These are phyloP conservation scores for Trichothecium roseum DNA, from an alignment of 2,329 filamentous ascomycete genomes.

Conservation along the genomic window DNA sequence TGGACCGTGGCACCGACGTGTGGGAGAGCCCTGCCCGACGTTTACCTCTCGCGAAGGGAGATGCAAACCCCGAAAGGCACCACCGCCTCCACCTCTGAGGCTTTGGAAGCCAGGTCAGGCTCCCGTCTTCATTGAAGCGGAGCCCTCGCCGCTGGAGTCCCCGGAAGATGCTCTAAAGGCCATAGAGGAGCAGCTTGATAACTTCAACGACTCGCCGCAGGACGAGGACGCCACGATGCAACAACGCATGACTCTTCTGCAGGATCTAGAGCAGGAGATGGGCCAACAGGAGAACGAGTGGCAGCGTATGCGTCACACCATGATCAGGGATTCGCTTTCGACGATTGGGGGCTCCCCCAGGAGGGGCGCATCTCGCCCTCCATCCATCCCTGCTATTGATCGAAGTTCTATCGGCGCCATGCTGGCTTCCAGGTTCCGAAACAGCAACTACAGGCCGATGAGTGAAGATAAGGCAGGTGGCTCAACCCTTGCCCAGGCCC, in stretches of 20 bases:
- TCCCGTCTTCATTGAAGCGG: conserved; percentile 32
- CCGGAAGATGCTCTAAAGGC: conserved; percentile 35
- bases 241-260: conserved; percentile 38
- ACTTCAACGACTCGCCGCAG: conserved; percentile 30
- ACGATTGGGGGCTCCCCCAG: conserved; percentile 23
- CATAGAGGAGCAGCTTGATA: conserved; percentile 42
- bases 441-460: too few species aligned
- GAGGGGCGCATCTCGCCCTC: conserved; percentile 20
- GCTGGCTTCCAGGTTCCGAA: too few species aligned
- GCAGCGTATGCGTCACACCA: conserved; percentile 43
- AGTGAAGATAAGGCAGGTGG: too few species aligned
- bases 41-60: conserved; percentile 44
- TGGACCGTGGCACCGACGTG: conserved; percentile 40
- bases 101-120: conserved; percentile 32
- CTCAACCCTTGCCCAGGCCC: too few species aligned
- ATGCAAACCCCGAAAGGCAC: conserved; percentile 36
- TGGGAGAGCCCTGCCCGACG: conserved; percentile 47
- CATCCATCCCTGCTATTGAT: too few species aligned
- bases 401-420: too few species aligned
- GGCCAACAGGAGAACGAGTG: conserved; percentile 48
- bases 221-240: conserved; percentile 23
- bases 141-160: conserved; percentile 43
- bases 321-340: conserved; percentile 40
- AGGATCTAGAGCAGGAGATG: conserved; percentile 53
- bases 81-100: conserved; percentile 45